phyloP scores from a whole-genome alignment of 2,329 filamentous ascomycete species.

The Colletotrichum noveboracense region DNA sequence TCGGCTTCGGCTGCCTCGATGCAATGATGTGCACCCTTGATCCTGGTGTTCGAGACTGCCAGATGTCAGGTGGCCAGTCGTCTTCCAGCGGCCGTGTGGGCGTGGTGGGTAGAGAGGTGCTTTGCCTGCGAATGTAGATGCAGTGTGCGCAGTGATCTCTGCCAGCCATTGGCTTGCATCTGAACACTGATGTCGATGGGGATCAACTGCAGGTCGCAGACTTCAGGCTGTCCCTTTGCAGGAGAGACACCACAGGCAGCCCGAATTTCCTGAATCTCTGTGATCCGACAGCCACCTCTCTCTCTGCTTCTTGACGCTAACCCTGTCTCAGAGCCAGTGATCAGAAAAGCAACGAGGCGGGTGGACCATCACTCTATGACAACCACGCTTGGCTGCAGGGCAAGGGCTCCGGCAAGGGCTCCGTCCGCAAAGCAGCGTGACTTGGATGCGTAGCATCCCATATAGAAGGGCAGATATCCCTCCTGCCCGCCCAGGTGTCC shows the following conservation, averaged over 20 bases:
- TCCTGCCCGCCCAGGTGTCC: background rate
- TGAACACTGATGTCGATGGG: background rate
- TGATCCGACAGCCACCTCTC: background rate
- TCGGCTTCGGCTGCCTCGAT: background rate
- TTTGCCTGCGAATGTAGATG: background rate
- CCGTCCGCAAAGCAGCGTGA: conserved; percentile 6
- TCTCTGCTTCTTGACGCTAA: conserved; percentile 17
- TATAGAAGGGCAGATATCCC: conserved; percentile 15
- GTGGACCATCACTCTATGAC: conserved; percentile 21
- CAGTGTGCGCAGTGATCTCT: background rate
- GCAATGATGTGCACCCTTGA: conserved; percentile 3
- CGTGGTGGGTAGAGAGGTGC: background rate
- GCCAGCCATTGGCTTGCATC: background rate
- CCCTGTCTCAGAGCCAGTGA: conserved; percentile 21
- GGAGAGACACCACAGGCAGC: conserved; percentile 18
- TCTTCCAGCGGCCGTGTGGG: background rate
- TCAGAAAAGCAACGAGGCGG: conserved; percentile 17
- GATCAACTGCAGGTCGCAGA: conserved; percentile 9
- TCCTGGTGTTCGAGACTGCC: background rate
- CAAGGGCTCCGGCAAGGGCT: conserved; percentile 7
- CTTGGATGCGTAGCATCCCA: background rate
- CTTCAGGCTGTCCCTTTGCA: background rate
- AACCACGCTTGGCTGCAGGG: conserved; percentile 23
- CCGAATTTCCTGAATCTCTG: conserved; percentile 1
- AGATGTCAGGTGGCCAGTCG: background rate